Evolutionary conservation across 2,329 filamentous ascomycete species (phyloP).

Genomic region (Hypomyces perniciosus): DNA sequence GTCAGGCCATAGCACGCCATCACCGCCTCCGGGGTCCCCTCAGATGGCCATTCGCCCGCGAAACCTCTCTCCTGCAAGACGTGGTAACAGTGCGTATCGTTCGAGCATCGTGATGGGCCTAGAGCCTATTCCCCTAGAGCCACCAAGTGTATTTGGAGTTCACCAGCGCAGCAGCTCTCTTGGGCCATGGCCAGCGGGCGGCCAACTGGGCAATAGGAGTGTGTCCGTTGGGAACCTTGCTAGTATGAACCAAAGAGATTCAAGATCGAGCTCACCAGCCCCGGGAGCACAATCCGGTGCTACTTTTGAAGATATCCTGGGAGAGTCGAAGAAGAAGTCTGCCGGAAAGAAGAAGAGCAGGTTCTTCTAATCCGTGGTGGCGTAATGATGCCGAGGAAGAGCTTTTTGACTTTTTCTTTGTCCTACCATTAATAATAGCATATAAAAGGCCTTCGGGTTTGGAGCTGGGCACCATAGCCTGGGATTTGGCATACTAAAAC

Average conservation of each 20-base stretch:
- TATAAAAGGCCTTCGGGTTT: too few species aligned
- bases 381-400: background rate
- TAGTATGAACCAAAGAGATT: conserved; percentile 16
- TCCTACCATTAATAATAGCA: background rate
- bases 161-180: conserved; percentile 32
- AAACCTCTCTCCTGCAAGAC: conserved; percentile 32
- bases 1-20: conserved; percentile 20
- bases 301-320: conserved; percentile 46
- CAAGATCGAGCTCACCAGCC: conserved; percentile 16
- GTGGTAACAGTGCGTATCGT: conserved; percentile 29
- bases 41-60: conserved; percentile 31
- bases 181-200: conserved; percentile 28
- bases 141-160: conserved; percentile 21
- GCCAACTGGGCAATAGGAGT: conserved; percentile 27
- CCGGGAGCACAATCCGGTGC: conserved; percentile 26
- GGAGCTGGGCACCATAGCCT: too few species aligned
- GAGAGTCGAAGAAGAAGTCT: conserved; percentile 27
- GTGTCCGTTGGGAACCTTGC: conserved; percentile 32
- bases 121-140: conserved; percentile 36
- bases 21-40: conserved; percentile 25
- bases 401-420: background rate
- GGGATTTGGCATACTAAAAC: background rate
- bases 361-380: conserved; percentile 28
- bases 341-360: conserved; percentile 35
- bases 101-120: conserved; percentile 40